A percentile compares a stretch with the other conserved stretches of the same genome.
These are phyloP conservation scores for Fusarium torreyae DNA, from an alignment of 2,329 filamentous ascomycete genomes.

Conservation along the genomic window DNA sequence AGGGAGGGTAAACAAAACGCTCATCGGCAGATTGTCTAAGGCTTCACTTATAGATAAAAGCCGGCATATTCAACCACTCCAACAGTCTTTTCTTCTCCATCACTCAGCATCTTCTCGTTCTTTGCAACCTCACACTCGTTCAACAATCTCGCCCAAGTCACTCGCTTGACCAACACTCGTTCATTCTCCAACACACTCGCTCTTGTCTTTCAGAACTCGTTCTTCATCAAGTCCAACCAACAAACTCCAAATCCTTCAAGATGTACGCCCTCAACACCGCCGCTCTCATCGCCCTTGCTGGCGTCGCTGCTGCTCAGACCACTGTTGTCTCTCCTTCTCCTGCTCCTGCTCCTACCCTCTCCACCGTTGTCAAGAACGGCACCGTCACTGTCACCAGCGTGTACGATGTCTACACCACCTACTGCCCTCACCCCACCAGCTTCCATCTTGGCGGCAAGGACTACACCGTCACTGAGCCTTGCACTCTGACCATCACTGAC, in stretches of 20 bases:
- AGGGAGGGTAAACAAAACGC: conserved; percentile 11
- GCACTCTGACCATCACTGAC: conserved; percentile 69
- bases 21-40: not conserved
- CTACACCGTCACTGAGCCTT: conserved; percentile 69
- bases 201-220: conserved; percentile 26
- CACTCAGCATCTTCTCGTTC: conserved; percentile 29
- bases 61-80: conserved; percentile 23
- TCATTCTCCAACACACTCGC: conserved; percentile 23
- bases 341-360: conserved; percentile 19
- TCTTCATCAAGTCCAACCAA: conserved; percentile 19
- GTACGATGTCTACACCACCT: conserved; percentile 57
- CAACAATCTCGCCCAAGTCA: conserved; percentile 45
- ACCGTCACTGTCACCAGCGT: conserved; percentile 54
- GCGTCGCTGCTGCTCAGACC: conserved; percentile 42
- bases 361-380: conserved; percentile 40
- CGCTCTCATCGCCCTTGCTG: conserved; percentile 46
- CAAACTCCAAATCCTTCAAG: conserved; percentile 37
- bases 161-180: conserved; percentile 41
- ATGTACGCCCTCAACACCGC: conserved; percentile 50
- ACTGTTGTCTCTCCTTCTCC: conserved; percentile 20
- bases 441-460: conserved; percentile 65
- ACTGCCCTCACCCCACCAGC: conserved; percentile 65
- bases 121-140: conserved; percentile 37
- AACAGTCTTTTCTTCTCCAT: conserved; percentile 3
- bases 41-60: conserved; percentile 44